phyloP scores from a whole-genome alignment of 2,329 filamentous ascomycete genomes.

The Clonostachys chloroleuca region DNA sequence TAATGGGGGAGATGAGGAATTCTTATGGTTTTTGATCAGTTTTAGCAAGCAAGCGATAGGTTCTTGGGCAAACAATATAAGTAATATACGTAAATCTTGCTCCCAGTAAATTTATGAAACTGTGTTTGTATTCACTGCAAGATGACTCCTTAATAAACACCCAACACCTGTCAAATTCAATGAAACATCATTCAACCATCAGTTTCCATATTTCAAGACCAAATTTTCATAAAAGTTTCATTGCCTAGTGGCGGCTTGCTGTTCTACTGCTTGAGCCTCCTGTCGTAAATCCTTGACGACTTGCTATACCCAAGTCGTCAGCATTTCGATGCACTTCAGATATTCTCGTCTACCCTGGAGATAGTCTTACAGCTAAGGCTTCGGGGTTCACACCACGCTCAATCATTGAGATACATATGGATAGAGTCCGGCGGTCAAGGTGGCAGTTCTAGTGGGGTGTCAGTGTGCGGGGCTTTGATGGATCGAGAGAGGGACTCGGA shows the following conservation, averaged over 20 bases:
- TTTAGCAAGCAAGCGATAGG: no score
- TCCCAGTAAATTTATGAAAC: no score
- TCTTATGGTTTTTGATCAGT: no score
- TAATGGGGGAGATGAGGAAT: no score
- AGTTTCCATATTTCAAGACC: no score
- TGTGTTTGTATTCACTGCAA: no score
- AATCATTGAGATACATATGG: slow-evolving; percentile 93
- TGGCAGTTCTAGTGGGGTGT: slow-evolving; percentile 74
- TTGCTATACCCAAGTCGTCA: slow-evolving; percentile 28
- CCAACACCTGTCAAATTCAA: no score
- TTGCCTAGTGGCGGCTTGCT: slow-evolving; percentile 8
- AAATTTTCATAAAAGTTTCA: no score
- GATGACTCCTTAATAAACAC: no score
- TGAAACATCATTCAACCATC: no score
- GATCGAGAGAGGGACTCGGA: not conserved
- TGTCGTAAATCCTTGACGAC: slow-evolving; percentile 57
- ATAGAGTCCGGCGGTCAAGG: slow-evolving; percentile 84
- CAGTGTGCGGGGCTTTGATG: not conserved
- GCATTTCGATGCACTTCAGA: not conserved
- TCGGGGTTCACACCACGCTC: slow-evolving; percentile 97
- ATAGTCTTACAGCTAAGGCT: slow-evolving; percentile 72
- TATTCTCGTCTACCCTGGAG: not conserved
- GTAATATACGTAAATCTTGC: no score
- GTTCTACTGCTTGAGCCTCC: slow-evolving; percentile 46
- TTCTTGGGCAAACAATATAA: no score